Base-by-base conservation (phyloP, 495 filamentous ascomycete genomes). In the Podospora fimiseda region DNA sequence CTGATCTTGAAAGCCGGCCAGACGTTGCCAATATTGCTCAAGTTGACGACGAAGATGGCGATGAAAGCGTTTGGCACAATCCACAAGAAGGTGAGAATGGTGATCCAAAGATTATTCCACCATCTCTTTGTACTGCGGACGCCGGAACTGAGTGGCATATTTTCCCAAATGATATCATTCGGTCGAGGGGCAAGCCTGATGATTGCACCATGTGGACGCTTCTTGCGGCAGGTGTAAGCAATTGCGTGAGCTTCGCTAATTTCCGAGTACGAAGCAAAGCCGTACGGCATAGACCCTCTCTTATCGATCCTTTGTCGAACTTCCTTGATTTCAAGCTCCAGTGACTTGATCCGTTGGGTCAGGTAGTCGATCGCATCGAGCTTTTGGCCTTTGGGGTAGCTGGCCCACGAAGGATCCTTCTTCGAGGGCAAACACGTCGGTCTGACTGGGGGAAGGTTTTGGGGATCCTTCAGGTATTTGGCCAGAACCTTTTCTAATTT, bases 81-180 rank as follows among this genome's bases (percentile, higher is more conserved):
- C 83, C 88, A 98, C n/a, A 93, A 59, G 6, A 95, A 23, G 0
- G 93, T 97, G 54, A 98, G 71, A 5, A 88, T 57, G 23, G 80
- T 69, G 19, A 96, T 84, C 87, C 91, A 94, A 39, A 94, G 66
- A 45, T 88, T 85, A 66, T 89, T 93, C 55, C 86, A 77, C 43
- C 95, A 74, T 16, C 83, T 74, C 60, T 85, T 86, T 75, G 83
- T 88, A 48, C 78, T 72, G 52, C 90, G 81, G 7, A 80, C 74
- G 16, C 77, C 65, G 43, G 85, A 81, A 20, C 76, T 77, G 51
- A 95, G 72, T 16, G 79, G 78, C 63, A 97, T 77, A 61, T 98
- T 98, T 57, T 90, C 87, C 93, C 93, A 98, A 58, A 98, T 96
- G 27, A 98, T 78, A 64, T 97, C 93, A 58, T 87, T 88, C 21